Conservation (phyloP, 1,284 basidiomycete species). For the Pseudozyma sp. region DNA sequence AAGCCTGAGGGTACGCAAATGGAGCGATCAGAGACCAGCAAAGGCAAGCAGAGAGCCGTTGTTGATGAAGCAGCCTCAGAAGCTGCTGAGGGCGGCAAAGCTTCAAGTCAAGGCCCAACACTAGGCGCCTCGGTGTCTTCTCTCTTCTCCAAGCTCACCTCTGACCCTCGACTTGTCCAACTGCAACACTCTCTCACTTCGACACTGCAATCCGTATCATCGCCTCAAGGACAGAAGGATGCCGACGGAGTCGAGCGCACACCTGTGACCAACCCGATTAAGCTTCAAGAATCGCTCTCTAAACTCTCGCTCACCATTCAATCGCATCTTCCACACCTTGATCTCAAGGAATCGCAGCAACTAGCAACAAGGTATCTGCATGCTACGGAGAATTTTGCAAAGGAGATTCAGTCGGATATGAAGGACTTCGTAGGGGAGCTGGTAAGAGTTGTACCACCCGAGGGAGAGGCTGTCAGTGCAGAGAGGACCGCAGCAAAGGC, state of each 20-base stretch:
- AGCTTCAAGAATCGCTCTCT: constrained; percentile 48
- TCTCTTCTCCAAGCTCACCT: constrained; percentile 42
- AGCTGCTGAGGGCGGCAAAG: not conserved
- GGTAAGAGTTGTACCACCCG: constrained; percentile 58
- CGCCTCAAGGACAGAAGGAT: constrained; percentile 12
- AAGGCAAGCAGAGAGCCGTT: constrained; percentile 41
- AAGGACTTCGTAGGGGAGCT: constrained; percentile 54
- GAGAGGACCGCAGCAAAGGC: not conserved
- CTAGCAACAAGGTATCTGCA: constrained; percentile 53
- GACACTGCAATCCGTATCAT: constrained; percentile 30
- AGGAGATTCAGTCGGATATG: constrained; percentile 59
- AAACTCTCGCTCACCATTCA: constrained; percentile 53
- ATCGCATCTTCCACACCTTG: constrained; percentile 54
- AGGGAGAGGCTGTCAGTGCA: constrained; percentile 11
- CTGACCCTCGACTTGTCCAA: constrained; percentile 38
- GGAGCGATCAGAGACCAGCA: constrained; percentile 28
- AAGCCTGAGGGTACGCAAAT: not conserved
- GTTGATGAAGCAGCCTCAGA: constrained; percentile 9
- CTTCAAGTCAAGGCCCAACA: constrained; percentile 17
- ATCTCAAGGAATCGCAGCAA: constrained; percentile 54
- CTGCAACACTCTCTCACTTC: constrained; percentile 43
- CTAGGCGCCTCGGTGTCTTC: constrained; percentile 36
- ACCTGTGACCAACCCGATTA: constrained; percentile 16
- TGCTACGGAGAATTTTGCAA: constrained; percentile 52
- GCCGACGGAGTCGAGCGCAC: constrained; percentile 3